Base-by-base conservation (phyloP, 2,329 filamentous ascomycete genomes). In the Beauveria sp. region DNA sequence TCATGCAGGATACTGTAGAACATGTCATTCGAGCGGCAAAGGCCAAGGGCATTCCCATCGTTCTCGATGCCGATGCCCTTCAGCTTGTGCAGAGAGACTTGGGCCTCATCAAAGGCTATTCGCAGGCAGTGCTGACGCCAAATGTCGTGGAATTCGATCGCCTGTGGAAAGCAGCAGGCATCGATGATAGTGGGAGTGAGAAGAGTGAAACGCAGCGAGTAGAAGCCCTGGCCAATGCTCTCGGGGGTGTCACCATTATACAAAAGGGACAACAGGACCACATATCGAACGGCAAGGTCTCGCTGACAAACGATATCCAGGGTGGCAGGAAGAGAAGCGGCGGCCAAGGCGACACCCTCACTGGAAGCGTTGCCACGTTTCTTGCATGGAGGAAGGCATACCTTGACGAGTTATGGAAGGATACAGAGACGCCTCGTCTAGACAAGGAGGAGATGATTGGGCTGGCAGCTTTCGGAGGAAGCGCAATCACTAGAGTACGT, bases 301-400 rank as follows among this genome's bases (percentile, higher is more conserved):
- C 90, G n/a, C 75, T 92, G 28, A 77, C 89, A 0, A 89, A 88
- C 28, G 92, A 96, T 67, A 76, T 92, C 3, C 76, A 85, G 69
- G 94, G 94, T 9, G 93, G 93, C 1, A 75, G 86, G 72, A 99
- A 99, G 83, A 82, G 94, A 65, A 93, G 90, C 62, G 94, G 93
- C 53, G 94, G 94, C 0, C 94, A 99, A 76, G 94, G 94, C 2
- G 94, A 99, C 75, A 97, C 94, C 4, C 78, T 99, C 66, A 97
- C 94, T 0, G 94, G 94, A 1, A 87, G 87, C 40, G 78, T 99
- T 65, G 94, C 90, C 1, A 97, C 94, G 3, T 85, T 99, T 66
- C 75, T 97, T 65, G 92, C 85, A 1, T 99, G 93, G 87, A 82
- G 93, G 63, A 87, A 87, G 71, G 91, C 91, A 24, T 99, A 99